Base-by-base conservation (phyloP, 2,329 filamentous ascomycete species). In the Dryadomyces quercivorus region DNA sequence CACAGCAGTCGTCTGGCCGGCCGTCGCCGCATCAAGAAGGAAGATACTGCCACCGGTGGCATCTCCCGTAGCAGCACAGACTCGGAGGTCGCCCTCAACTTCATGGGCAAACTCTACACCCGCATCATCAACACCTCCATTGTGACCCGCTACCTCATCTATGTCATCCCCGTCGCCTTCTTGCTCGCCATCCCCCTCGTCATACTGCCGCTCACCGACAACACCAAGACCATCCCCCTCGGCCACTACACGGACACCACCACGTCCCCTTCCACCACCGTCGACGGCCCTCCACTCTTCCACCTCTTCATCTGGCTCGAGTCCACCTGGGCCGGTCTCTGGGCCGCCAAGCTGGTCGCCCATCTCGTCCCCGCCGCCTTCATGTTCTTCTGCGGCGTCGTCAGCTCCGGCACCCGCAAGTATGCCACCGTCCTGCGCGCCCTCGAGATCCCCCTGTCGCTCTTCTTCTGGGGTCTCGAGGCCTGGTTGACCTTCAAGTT, bases 351-450 rank as follows among this genome's bases (percentile, higher is more conserved):
- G 68, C 67, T 85, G 46, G 72, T 81, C 12, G 79, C 84, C 15
- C 80, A 80, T 65, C 63, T 77, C 16, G 63, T 85, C 2, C 83
- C 84, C 0, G 67, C 71, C 43, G 59, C 80, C 52, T 87, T 87
- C 67, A 82, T 86, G 74, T 84, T 85, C 62, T 76, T 85, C 60
- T 79, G 76, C 58, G 84, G 84, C 55, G 80, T 87, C 34, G 77
- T 87, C 64, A 85, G 81, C 65, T 78, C 80, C 15, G 84, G 84
- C 50, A 84, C 83, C 5, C 75, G 82, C 57, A 88, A 88, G 66
- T 87, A 88, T 62, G 82, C 82, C 47, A 76, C 76, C 3, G 79
- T 88, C 15, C 70, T 88, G 36, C 72, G 72, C 55, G 80, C 81
- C 55, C 71, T 87, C 43, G 81, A 84, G 62, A 78, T 86, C 42